Conservation (phyloP, 2,329 filamentous ascomycete species). For the Exophiala sp. region DNA sequence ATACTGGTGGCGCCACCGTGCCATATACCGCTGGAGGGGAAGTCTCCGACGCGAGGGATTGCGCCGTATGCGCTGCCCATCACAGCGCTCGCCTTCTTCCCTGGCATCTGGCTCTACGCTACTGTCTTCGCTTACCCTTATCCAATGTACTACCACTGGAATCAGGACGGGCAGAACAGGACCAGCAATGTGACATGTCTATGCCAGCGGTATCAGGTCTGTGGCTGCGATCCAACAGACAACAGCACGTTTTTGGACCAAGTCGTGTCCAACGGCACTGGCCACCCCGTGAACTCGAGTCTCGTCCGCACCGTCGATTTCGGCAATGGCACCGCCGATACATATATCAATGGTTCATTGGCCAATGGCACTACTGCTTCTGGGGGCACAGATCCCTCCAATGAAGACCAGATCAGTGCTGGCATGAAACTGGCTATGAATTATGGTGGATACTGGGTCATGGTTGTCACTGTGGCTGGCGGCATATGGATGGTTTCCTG, state of each 20-base stretch:
- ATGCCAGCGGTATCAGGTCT: conserved; percentile 50
- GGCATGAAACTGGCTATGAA: conserved; percentile 28
- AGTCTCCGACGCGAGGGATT: conserved; percentile 44
- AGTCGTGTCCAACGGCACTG: conserved; percentile 39
- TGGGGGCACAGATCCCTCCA: conserved; percentile 31
- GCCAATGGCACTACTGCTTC: conserved; percentile 40
- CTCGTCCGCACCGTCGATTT: conserved; percentile 34
- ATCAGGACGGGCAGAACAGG: conserved; percentile 36
- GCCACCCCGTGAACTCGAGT: conserved; percentile 35
- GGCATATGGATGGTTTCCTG: conserved; percentile 19
- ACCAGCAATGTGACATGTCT: conserved; percentile 49
- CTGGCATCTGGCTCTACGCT: conserved; percentile 51
- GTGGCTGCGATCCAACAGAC: conserved; percentile 52
- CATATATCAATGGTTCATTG: conserved; percentile 46
- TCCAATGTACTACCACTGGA: conserved; percentile 45
- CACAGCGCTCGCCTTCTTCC: conserved; percentile 45
- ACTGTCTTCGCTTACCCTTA: conserved; percentile 51
- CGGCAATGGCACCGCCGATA: conserved; percentile 41
- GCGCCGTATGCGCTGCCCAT: conserved; percentile 45
- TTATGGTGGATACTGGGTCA: conserved; percentile 40
- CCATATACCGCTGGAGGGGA: conserved; percentile 46
- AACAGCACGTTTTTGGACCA: conserved; percentile 41
- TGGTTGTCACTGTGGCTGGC: conserved; percentile 34
- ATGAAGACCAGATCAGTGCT: conserved; percentile 21
- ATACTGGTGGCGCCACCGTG: conserved; percentile 49